phyloP scores from a whole-genome alignment of 2,329 filamentous ascomycete genomes.

The Pseudogymnoascus sp. region DNA sequence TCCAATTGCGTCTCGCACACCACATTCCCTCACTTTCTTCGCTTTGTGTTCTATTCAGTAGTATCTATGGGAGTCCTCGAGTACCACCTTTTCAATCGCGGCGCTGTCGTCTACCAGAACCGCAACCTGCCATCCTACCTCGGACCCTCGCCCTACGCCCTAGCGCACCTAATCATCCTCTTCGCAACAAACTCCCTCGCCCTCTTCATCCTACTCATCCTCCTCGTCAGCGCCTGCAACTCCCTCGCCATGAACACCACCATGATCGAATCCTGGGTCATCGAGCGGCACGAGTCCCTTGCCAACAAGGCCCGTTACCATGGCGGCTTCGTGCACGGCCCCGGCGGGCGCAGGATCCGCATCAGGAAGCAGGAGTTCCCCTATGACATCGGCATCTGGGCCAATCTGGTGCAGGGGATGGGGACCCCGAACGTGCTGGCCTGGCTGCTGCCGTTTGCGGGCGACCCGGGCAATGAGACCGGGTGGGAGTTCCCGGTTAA shows the following conservation, averaged over 20 bases:
- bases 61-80: conserved; percentile 56
- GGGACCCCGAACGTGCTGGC: conserved; percentile 56
- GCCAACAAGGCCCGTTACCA: conserved; percentile 39
- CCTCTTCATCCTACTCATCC: conserved; percentile 54
- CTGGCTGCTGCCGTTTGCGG: conserved; percentile 61
- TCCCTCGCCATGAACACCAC: conserved; percentile 63
- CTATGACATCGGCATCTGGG: conserved; percentile 70
- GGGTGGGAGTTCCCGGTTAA: conserved; percentile 66
- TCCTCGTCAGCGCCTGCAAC: conserved; percentile 56
- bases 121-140: conserved; percentile 68
- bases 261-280: conserved; percentile 75
- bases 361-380: conserved; percentile 68
- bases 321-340: conserved; percentile 32
- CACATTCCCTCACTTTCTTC: conserved; percentile 75
- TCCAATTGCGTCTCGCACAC: conserved; percentile 75
- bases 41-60: conserved; percentile 63
- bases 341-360: conserved; percentile 44
- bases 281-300: conserved; percentile 55
- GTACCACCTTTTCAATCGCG: conserved; percentile 53
- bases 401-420: conserved; percentile 71
- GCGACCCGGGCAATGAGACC: conserved; percentile 19
- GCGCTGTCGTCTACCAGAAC: conserved; percentile 53
- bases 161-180: conserved; percentile 56
- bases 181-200: conserved; percentile 51
- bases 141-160: conserved; percentile 54